Evolutionary conservation across 169 alveolate species (phyloP).

Genomic region (Eimeria sp.): DNA sequence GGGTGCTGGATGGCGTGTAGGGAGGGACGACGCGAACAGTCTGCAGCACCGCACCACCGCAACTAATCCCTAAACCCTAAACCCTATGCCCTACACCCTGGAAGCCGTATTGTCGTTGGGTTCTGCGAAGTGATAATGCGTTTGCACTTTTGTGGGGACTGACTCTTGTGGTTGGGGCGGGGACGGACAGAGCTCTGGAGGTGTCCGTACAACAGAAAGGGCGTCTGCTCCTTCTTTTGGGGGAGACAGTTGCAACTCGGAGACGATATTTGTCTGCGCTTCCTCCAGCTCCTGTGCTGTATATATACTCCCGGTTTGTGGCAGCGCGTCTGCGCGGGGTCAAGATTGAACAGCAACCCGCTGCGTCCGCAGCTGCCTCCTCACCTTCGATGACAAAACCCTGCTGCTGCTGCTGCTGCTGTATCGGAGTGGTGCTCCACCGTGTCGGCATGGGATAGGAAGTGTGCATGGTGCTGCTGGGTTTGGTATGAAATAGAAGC

Average conservation of each 20-base stretch:
- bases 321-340: neutral
- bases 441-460: conserved; percentile 6
- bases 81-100: neutral
- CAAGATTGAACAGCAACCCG: conserved; percentile 29
- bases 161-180: neutral
- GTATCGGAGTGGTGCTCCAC: neutral
- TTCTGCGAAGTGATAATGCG: neutral
- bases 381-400: conserved; percentile 22
- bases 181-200: conserved; percentile 14
- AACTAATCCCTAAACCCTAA: neutral
- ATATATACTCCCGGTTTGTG: neutral
- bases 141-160: neutral
- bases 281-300: neutral
- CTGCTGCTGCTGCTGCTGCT: conserved; percentile 47
- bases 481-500: no score
- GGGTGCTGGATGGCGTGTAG: neutral
- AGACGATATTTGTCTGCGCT: neutral
- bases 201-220: neutral
- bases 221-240: neutral
- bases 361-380: neutral
- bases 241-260: conserved; percentile 19
- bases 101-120: neutral
- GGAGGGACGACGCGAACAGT: conserved; percentile 16
- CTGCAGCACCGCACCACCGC: neutral
- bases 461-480: neutral